These are phyloP conservation scores for Oenanthe sinensis DNA, from an alignment of 129 eudicot species.

Conservation along the genomic window DNA sequence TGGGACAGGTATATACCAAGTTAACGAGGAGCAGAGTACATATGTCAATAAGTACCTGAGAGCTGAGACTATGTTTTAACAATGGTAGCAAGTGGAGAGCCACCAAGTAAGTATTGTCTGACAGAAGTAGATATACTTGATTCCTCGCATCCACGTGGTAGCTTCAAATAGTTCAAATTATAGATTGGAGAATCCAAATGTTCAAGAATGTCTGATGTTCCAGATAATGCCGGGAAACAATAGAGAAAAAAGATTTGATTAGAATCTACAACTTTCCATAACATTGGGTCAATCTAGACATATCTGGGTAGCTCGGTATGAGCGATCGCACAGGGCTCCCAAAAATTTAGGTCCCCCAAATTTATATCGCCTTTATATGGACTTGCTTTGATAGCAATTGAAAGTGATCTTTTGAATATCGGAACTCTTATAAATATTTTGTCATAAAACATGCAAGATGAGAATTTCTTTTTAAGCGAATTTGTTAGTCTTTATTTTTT, in stretches of 20 bases:
- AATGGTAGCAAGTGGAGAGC: neutral
- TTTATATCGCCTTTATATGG: no score
- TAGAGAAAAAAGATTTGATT: neutral
- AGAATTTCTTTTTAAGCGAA: no score
- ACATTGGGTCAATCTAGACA: no score
- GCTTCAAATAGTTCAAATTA: neutral
- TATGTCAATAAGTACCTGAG: neutral
- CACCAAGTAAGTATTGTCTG: neutral
- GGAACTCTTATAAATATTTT: no score
- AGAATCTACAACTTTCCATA: neutral
- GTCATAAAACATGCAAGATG: no score
- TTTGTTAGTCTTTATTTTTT: no score
- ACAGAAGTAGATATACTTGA: neutral
- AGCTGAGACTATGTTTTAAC: neutral
- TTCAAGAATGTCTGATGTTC: neutral
- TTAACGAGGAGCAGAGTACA: neutral
- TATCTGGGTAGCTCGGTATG: no score
- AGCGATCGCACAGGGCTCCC: no score
- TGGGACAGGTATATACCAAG: neutral
- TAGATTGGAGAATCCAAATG: neutral
- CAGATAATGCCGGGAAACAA: neutral
- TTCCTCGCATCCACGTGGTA: neutral
- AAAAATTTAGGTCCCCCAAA: no score
- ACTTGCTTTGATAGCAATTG: no score
- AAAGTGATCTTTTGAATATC: no score